These are phyloP conservation scores for Amborella trichopoda DNA, from an alignment of 164 flowering plant genomes.

Conservation along the genomic window DNA sequence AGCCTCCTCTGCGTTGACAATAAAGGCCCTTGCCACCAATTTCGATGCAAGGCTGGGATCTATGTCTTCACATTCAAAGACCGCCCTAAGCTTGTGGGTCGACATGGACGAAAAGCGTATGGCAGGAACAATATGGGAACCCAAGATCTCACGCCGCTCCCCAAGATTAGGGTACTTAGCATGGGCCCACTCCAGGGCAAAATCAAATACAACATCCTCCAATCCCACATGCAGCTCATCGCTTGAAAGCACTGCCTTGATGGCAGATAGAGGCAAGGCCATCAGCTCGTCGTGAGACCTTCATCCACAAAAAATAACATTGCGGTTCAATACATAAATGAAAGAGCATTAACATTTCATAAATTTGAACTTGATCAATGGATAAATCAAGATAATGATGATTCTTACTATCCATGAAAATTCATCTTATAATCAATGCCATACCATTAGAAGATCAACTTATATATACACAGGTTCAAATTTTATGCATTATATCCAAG, in stretches of 20 bases:
- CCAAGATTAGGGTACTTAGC: constrained; percentile 52
- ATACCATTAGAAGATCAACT: too few species aligned
- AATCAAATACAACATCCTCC: constrained; percentile 91
- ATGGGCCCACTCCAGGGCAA: constrained; percentile 79
- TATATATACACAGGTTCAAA: too few species aligned
- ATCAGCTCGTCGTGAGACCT: constrained; percentile 83
- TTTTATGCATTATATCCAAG: too few species aligned
- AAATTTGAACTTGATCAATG: too few species aligned
- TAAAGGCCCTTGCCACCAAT: constrained; percentile 80
- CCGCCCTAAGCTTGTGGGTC: constrained; percentile 73
- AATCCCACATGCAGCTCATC: constrained; percentile 91
- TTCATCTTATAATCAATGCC: too few species aligned
- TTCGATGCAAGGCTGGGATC: constrained; percentile 70
- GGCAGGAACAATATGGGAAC: constrained; percentile 43
- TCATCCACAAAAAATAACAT: too few species aligned
- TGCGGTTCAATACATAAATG: too few species aligned
- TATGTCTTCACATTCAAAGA: constrained; percentile 67
- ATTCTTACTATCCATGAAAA: too few species aligned
- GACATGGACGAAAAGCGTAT: constrained; percentile 90
- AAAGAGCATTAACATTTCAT: too few species aligned
- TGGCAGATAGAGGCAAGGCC: constrained; percentile 69
- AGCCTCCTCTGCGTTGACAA: constrained; percentile 70
- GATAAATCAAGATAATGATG: too few species aligned
- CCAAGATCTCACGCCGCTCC: constrained; percentile 68
- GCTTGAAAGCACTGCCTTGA: constrained; percentile 76